Percentiles rank a stretch among this genome's conserved stretches.
phyloP scores from a whole-genome alignment of 257 asterid genomes.

The Gentiana straminea region DNA sequence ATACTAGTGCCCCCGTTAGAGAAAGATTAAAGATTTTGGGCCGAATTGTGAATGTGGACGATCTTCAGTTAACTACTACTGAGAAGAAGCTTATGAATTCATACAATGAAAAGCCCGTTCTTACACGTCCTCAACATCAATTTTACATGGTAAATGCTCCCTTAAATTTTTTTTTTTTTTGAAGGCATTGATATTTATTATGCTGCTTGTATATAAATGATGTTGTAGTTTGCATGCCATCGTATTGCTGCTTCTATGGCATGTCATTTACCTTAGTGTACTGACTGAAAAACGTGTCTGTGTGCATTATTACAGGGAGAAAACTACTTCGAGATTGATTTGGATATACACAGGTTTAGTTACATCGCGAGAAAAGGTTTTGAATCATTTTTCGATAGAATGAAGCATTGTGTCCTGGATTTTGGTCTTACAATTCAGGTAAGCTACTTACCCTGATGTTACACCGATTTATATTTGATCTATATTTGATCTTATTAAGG shows the following conservation, averaged over 20 bases:
- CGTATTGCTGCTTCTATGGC: neutral
- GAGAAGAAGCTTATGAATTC: slow-evolving; percentile 89
- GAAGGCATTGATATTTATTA: neutral
- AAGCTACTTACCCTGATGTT: slow-evolving; percentile 1
- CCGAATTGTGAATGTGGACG: slow-evolving; percentile 62
- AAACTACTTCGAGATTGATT: slow-evolving; percentile 84
- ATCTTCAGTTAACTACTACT: slow-evolving; percentile 51
- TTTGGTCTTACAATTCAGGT: slow-evolving; percentile 97
- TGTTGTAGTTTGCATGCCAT: neutral
- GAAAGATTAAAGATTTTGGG: slow-evolving; percentile 85
- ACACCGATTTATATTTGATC: no score
- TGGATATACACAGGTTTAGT: slow-evolving; percentile 82
- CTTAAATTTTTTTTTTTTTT: neutral
- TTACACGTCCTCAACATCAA: slow-evolving; percentile 92
- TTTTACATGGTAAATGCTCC: slow-evolving; percentile 55
- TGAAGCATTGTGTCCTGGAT: slow-evolving; percentile 71
- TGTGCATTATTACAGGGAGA: slow-evolving; percentile 49
- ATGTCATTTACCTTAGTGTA: neutral
- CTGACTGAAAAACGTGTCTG: neutral
- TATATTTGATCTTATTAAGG: neutral
- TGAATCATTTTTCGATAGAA: slow-evolving; percentile 69
- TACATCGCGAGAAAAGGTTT: slow-evolving; percentile 90
- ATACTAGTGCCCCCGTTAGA: slow-evolving; percentile 53
- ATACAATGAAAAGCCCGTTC: slow-evolving; percentile 89
- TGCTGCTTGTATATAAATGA: neutral